Evolutionary conservation across 495 filamentous ascomycete genomes (phyloP).

Genomic region (Mytilinidion resinicola): DNA sequence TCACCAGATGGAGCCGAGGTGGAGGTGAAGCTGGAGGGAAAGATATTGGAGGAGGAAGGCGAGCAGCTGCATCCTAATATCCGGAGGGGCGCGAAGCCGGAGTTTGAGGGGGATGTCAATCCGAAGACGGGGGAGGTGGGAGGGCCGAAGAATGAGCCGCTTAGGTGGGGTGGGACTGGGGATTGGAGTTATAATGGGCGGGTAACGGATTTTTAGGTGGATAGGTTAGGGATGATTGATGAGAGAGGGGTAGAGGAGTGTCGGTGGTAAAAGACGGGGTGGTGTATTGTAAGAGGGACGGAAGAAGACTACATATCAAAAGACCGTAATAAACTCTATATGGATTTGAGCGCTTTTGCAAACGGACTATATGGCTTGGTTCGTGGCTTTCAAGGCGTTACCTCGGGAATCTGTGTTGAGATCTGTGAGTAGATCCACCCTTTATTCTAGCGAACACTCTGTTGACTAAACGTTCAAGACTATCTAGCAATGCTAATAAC

Average conservation of each 20-base stretch:
- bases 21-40: conserved; percentile 38
- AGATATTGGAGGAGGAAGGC: conserved; percentile 39
- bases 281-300: too few relatives aligned
- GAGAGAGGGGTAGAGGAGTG: not conserved
- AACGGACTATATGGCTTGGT: too few relatives aligned
- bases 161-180: conserved; percentile 72
- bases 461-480: too few relatives aligned
- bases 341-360: too few relatives aligned
- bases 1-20: conserved; percentile 31
- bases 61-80: conserved; percentile 66
- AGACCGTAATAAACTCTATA: too few relatives aligned
- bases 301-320: too few relatives aligned
- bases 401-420: too few relatives aligned
- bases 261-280: too few relatives aligned
- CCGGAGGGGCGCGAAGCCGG: conserved; percentile 67
- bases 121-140: conserved; percentile 95
- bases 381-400: too few relatives aligned
- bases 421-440: too few relatives aligned
- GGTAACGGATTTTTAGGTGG: conserved; percentile 80
- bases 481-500: too few relatives aligned
- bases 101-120: conserved; percentile 90
- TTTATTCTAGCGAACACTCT: too few relatives aligned
- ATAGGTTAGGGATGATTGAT: not conserved
- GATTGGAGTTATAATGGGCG: conserved; percentile 97
- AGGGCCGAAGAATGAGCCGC: conserved; percentile 94